These are phyloP conservation scores for Misopates orontium DNA, from an alignment of 257 asterid genomes.

Conservation along the genomic window DNA sequence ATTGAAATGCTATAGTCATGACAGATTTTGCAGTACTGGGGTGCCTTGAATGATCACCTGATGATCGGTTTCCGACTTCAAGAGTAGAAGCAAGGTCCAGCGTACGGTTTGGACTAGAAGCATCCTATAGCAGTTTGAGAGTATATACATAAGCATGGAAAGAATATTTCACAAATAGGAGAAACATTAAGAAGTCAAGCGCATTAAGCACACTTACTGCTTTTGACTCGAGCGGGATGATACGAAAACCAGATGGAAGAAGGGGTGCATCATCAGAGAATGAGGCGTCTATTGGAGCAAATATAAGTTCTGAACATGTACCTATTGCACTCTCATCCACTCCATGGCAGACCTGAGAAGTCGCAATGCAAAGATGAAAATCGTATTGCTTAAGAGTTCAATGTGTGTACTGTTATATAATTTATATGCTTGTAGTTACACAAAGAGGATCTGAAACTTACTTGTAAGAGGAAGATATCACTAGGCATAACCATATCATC, in stretches of 20 bases:
- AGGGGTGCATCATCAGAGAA: slow-evolving; percentile 97
- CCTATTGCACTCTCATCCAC: slow-evolving; percentile 88
- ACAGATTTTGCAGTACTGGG: slow-evolving; percentile 63
- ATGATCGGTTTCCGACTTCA: slow-evolving; percentile 58
- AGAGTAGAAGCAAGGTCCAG: slow-evolving; percentile 94
- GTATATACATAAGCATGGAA: slow-evolving; percentile 10
- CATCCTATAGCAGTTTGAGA: slow-evolving; percentile 45
- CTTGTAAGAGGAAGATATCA: slow-evolving; percentile 93
- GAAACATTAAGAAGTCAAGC: neutral
- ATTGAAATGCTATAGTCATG: slow-evolving; percentile 96
- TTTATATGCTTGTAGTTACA: neutral
- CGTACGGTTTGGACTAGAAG: slow-evolving; percentile 80
- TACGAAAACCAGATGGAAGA: slow-evolving; percentile 96
- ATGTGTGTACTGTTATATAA: neutral
- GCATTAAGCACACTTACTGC: slow-evolving; percentile 37
- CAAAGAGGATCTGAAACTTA: slow-evolving; percentile 32
- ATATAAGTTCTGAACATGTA: slow-evolving; percentile 79
- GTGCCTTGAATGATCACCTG: slow-evolving; percentile 46
- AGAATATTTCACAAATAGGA: neutral
- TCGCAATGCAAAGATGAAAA: slow-evolving; percentile 7
- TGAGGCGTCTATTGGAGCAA: slow-evolving; percentile 96
- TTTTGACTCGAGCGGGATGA: slow-evolving; percentile 81
- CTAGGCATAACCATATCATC: slow-evolving; percentile 78
- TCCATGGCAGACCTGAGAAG: slow-evolving; percentile 79
- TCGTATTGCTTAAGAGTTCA: neutral